phyloP scores from a whole-genome alignment of 176 grass and related monocot species.

The Zoysia pacifica region DNA sequence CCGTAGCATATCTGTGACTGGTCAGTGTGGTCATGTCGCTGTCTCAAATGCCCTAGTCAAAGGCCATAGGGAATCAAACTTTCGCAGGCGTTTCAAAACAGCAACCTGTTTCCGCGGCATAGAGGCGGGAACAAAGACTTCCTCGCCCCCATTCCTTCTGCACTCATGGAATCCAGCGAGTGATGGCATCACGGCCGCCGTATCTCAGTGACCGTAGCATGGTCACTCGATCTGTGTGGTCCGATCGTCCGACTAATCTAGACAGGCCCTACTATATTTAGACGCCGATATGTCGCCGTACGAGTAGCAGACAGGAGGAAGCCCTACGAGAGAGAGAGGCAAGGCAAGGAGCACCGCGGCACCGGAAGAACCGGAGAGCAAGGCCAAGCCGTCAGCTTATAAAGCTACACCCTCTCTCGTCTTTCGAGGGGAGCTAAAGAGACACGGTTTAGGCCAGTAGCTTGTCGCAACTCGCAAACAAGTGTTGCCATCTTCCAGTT shows the following conservation, averaged over 20 bases:
- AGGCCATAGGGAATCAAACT: not conserved
- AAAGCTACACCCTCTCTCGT: not conserved
- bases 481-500: not conserved
- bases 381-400: constrained; percentile 1
- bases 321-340: not conserved
- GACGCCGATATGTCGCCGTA: too few species aligned
- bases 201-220: constrained; percentile 43
- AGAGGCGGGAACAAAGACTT: not conserved
- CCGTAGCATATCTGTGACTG: too few species aligned
- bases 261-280: constrained; percentile 45
- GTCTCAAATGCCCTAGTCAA: constrained; percentile 6
- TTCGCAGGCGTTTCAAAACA: not conserved
- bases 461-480: constrained; percentile 4
- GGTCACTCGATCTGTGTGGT: constrained; percentile 33
- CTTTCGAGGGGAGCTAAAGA: too few species aligned
- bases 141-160: constrained; percentile 1
- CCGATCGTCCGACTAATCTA: constrained; percentile 42
- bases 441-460: too few species aligned
- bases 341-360: not conserved
- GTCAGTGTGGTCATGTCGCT: too few species aligned
- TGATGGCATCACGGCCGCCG: constrained; percentile 32
- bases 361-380: not conserved
- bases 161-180: constrained; percentile 23
- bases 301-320: too few species aligned
- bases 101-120: not conserved